Percentiles rank a stretch among this genome's conserved stretches.
phyloP scores from a whole-genome alignment of 2,329 filamentous ascomycete species.

The Calycina herbarum region DNA sequence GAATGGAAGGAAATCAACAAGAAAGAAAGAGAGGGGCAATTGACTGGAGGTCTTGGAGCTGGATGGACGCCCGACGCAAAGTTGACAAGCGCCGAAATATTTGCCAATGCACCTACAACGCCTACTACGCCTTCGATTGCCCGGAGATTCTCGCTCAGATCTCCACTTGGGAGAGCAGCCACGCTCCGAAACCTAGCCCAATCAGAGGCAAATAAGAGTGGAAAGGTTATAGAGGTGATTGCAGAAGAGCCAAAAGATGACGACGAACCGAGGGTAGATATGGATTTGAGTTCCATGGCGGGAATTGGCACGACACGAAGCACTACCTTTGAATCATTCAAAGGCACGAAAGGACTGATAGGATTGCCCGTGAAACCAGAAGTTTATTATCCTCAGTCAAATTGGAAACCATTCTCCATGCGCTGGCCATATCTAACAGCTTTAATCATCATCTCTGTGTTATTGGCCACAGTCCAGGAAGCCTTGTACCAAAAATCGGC shows the following conservation, averaged over 20 bases:
- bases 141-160: slow-evolving; percentile 28
- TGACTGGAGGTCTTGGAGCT: slow-evolving; percentile 59
- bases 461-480: slow-evolving; percentile 54
- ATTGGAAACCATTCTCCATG: slow-evolving; percentile 69
- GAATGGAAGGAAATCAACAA: slow-evolving; percentile 29
- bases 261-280: slow-evolving; percentile 16
- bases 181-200: slow-evolving; percentile 54
- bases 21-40: slow-evolving; percentile 51
- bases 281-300: slow-evolving; percentile 34
- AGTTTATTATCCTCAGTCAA: slow-evolving; percentile 61
- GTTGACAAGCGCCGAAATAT: slow-evolving; percentile 52
- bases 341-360: slow-evolving; percentile 11
- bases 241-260: slow-evolving; percentile 41
- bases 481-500: slow-evolving; percentile 53
- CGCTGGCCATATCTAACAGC: slow-evolving; percentile 58
- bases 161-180: slow-evolving; percentile 36
- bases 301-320: slow-evolving; percentile 23
- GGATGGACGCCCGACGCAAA: slow-evolving; percentile 51
- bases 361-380: slow-evolving; percentile 42
- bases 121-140: slow-evolving; percentile 21
- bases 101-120: slow-evolving; percentile 37
- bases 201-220: slow-evolving; percentile 58
- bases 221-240: slow-evolving; percentile 60
- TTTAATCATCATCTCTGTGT: slow-evolving; percentile 55
- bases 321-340: slow-evolving; percentile 24